A percentile compares a stretch with the other conserved stretches of the same genome.
Evolutionary conservation across 176 grass and related monocot species (phyloP).

Genomic region (Urochloa ruziziensis): DNA sequence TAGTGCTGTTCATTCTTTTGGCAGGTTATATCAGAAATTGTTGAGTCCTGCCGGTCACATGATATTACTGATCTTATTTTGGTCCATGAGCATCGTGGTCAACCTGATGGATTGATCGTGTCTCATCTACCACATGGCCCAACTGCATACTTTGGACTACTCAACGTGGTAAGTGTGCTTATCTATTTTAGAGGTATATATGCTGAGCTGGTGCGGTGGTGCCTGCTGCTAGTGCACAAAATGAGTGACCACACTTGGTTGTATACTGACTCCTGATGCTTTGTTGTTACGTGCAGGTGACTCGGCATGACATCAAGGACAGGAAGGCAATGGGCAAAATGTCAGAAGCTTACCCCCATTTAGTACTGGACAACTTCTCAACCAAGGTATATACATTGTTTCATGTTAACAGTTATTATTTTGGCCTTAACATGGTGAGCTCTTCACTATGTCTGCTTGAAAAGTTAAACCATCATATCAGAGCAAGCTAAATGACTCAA

Average conservation of each 20-base stretch:
- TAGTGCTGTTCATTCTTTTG: neutral
- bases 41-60: conserved; percentile 71
- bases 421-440: neutral
- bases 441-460: neutral
- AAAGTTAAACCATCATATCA: neutral
- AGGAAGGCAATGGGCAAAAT: conserved; percentile 87
- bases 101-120: conserved; percentile 90
- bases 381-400: conserved; percentile 47
- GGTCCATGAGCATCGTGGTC: conserved; percentile 87
- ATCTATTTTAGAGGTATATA: neutral
- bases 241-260: neutral
- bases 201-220: neutral
- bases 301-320: conserved; percentile 88
- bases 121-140: conserved; percentile 85
- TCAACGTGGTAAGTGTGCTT: conserved; percentile 79
- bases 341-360: conserved; percentile 93
- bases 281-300: conserved; percentile 53
- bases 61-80: conserved; percentile 92
- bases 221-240: neutral
- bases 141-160: conserved; percentile 87
- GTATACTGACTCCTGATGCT: conserved; percentile 4
- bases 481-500: neutral
- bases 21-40: conserved; percentile 87
- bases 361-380: conserved; percentile 84
- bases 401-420: neutral